A percentile compares a stretch with the other conserved stretches of the same genome.
phyloP scores from a whole-genome alignment of 495 filamentous ascomycete genomes.

The Schizothecium vesticola region DNA sequence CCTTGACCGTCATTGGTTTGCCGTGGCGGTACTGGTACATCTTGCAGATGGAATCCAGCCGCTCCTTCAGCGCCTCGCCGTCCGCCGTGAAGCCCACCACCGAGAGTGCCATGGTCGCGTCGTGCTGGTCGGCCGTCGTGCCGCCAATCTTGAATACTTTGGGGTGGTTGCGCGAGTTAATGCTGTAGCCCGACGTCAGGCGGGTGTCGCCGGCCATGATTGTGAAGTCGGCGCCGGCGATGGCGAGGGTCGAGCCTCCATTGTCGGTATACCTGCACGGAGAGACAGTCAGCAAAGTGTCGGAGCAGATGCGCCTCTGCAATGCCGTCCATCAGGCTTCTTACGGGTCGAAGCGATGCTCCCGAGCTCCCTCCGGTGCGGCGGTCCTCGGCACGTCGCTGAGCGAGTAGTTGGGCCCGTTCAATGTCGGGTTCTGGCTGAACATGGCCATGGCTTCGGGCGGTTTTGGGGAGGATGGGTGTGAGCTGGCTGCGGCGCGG shows the following conservation, averaged over 20 bases:
- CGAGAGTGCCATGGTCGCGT: slow-evolving; percentile 78
- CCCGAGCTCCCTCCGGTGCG: slow-evolving; percentile 42
- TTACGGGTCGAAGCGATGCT: slow-evolving; percentile 95
- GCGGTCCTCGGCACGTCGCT: slow-evolving; percentile 43
- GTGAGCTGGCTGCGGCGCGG: background rate
- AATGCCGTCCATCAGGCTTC: slow-evolving; percentile 14
- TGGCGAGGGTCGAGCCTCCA: slow-evolving; percentile 92
- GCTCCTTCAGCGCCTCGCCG: slow-evolving; percentile 82
- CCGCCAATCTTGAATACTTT: slow-evolving; percentile 97
- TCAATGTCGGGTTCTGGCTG: slow-evolving; percentile 57
- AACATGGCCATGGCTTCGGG: slow-evolving; percentile 47
- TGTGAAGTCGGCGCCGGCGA: slow-evolving; percentile 86
- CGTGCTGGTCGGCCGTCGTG: slow-evolving; percentile 74
- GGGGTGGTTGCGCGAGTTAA: slow-evolving; percentile 88
- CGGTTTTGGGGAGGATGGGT: background rate
- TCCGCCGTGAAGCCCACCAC: slow-evolving; percentile 96
- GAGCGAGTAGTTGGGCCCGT: slow-evolving; percentile 57
- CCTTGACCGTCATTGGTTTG: slow-evolving; percentile 85
- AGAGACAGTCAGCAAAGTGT: background rate
- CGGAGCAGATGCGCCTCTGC: background rate
- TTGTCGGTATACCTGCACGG: slow-evolving; percentile 88
- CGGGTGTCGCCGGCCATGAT: slow-evolving; percentile 96
- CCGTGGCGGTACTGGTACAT: slow-evolving; percentile 96
- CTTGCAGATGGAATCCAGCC: slow-evolving; percentile 84
- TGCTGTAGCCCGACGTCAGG: slow-evolving; percentile 92